Base-by-base conservation (phyloP, 306 rosid species). In the Quercus dentata region DNA sequence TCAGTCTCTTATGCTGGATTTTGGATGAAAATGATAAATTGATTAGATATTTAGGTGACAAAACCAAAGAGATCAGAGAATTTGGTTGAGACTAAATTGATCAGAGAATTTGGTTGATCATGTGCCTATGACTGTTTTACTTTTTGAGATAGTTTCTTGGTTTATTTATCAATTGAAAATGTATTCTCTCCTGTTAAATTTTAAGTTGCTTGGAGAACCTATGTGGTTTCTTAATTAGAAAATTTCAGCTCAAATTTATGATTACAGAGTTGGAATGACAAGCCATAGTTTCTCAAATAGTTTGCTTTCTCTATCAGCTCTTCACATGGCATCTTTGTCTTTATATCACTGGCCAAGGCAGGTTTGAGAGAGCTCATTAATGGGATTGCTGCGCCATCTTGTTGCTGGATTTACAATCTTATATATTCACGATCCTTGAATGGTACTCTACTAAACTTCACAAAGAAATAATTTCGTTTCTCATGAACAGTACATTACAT, bases 1-100 rank as follows among this genome's bases (percentile, higher is more conserved):
- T 69, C 68, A 80, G 67, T 70, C 72, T 72, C 76, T 58, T 67
- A 21, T 31, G 74, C 68, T 73, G 78, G 85, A 83, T 69, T 72
- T 70, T 72, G 79, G 80, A 75, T 10, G 76, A 76, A 56, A 68
- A 73, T 10, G 71, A 69, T 25, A 19, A 21, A 71, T 49, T 51
- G 49, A 15, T 56, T 41, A 44, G 28, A 12, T 71, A 28, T 71
- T 25, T 71, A 6, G 35, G 19, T 23, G 35, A 21, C n/a, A 10
- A 49, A 49, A 21, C 72, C 4, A 35, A 68, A n/a, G 10, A 9
- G 27, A 68, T 68, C 52, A 7, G 72, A 35, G 27, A 35, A 67
- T 68, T 19, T 4, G 27, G 51, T 35, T 19, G 51, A 68, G n/a
- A n/a, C n/a, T n/a, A n/a, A n/a, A n/a, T n/a, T n/a, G 27, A 68